phyloP scores from a whole-genome alignment of 768 basidiomycete species.

The Hericium erinaceus region DNA sequence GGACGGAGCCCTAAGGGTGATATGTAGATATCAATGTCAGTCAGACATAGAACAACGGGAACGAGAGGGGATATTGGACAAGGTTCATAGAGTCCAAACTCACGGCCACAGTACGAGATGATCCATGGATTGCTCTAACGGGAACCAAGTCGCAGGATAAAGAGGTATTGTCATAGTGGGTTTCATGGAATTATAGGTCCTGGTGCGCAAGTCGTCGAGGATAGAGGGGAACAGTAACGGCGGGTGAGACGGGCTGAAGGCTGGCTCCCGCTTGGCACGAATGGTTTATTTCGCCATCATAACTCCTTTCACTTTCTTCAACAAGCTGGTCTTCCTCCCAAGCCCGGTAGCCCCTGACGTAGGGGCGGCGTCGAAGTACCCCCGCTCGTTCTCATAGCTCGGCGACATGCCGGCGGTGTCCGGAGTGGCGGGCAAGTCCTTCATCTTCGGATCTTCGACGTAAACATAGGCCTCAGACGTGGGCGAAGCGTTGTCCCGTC shows the following conservation, averaged over 20 bases:
- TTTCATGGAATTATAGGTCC: neutral
- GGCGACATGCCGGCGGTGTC: conserved; percentile 19
- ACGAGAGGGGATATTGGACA: neutral
- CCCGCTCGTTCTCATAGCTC: neutral
- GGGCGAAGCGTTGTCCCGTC: conserved; percentile 27
- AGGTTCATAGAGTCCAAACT: too few relatives aligned
- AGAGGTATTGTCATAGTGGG: neutral
- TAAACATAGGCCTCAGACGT: conserved; percentile 54
- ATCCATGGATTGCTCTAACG: neutral
- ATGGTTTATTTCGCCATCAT: conserved; percentile 10
- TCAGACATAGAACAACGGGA: neutral
- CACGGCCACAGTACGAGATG: too few relatives aligned
- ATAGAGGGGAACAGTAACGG: too few relatives aligned
- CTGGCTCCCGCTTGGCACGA: neutral
- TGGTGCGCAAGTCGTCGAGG: neutral
- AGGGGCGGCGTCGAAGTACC: conserved; percentile 2
- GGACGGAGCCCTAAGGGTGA: neutral
- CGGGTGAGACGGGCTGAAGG: too few relatives aligned
- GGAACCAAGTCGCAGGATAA: neutral
- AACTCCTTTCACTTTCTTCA: conserved; percentile 12
- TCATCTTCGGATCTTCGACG: conserved; percentile 50
- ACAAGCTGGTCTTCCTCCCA: conserved; percentile 12
- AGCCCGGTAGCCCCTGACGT: conserved; percentile 1
- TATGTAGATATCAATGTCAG: neutral
- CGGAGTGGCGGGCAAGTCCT: conserved; percentile 43